These are phyloP conservation scores for Uronychia binucleata DNA, from an alignment of 73 alveolate genomes.

Conservation along the genomic window DNA sequence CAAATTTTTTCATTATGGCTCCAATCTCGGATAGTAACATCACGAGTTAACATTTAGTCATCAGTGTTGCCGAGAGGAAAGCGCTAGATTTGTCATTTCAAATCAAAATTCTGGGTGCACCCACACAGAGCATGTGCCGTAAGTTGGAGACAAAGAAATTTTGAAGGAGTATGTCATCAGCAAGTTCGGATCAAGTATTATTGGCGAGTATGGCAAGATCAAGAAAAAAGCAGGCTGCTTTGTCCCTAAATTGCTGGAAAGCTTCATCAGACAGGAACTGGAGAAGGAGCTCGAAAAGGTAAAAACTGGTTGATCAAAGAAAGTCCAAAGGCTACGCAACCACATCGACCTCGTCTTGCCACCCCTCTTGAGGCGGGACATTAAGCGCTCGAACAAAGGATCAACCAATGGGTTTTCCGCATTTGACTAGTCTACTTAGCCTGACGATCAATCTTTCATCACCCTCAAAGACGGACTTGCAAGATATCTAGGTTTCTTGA, in stretches of 20 bases:
- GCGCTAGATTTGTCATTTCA: slow-evolving; percentile 30
- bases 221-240: background rate
- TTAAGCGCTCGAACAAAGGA: background rate
- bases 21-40: slow-evolving; percentile 41
- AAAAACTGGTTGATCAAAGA: too few species aligned
- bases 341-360: background rate
- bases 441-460: background rate
- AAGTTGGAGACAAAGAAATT: background rate
- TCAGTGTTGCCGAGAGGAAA: slow-evolving; percentile 54
- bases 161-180: background rate
- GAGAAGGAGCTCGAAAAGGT: background rate
- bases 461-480: background rate
- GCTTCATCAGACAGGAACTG: background rate
- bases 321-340: too few species aligned
- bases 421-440: too few species aligned
- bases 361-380: background rate
- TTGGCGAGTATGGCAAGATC: background rate
- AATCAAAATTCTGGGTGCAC: slow-evolving; percentile 40
- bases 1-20: slow-evolving; percentile 7
- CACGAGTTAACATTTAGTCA: background rate
- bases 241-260: background rate
- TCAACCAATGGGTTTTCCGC: too few species aligned
- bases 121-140: background rate
- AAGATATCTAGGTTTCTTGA: background rate
- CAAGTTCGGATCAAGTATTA: background rate